Evolutionary conservation across 177 flowering plant genomes (phyloP).

Genomic region (Tripterygium wilfordii): DNA sequence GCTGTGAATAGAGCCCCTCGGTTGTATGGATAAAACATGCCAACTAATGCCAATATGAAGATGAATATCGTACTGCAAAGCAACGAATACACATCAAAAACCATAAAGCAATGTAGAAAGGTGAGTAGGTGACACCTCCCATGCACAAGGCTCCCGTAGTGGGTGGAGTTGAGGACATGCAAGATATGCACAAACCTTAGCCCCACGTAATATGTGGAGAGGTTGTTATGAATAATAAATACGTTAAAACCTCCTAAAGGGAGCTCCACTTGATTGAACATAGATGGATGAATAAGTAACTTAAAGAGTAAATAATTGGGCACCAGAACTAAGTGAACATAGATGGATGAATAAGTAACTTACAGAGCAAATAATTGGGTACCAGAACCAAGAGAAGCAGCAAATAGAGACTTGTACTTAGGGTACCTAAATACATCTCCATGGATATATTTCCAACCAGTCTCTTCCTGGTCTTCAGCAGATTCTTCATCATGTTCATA

Average conservation of each 20-base stretch:
- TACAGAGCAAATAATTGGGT: conserved; percentile 64
- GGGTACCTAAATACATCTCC: conserved; percentile 78
- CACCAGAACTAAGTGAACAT: no score
- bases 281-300: no score
- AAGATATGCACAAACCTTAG: no score
- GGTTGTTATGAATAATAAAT: neutral
- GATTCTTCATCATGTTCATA: conserved; percentile 73
- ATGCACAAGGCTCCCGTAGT: no score
- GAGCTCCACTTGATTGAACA: no score
- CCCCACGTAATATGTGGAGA: no score
- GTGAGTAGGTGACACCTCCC: no score
- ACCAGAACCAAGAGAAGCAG: conserved; percentile 67
- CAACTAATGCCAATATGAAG: conserved; percentile 38
- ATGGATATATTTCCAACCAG: conserved; percentile 78
- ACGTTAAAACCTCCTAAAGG: neutral
- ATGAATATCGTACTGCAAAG: conserved; percentile 33
- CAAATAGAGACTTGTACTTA: conserved; percentile 55
- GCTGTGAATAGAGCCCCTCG: conserved; percentile 3
- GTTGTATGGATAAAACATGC: conserved; percentile 42
- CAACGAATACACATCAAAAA: neutral
- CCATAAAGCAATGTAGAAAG: neutral
- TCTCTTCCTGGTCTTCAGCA: conserved; percentile 64
- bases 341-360: conserved; percentile 20
- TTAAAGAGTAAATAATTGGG: conserved; percentile 61
- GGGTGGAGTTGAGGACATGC: no score